Conservation (phyloP, 2,329 filamentous ascomycete genomes). For the Leptographium wingfieldii region DNA sequence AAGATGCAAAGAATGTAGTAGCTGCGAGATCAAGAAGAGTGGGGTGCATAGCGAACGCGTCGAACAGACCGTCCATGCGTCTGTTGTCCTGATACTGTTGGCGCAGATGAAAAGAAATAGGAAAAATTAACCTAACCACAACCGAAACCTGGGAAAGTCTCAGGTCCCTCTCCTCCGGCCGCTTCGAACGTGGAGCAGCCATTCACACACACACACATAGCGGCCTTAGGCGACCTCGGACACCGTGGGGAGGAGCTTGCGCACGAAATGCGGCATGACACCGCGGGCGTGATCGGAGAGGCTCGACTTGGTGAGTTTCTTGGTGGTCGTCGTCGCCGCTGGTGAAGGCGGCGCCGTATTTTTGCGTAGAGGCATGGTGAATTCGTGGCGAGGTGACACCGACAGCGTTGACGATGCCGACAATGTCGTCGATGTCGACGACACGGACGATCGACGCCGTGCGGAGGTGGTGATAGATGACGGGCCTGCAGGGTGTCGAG, state of each 20-base stretch:
- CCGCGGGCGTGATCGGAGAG: constrained; percentile 22
- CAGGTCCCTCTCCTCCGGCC: not conserved
- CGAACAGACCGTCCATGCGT: not conserved
- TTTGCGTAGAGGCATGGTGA: not conserved
- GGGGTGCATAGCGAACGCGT: not conserved
- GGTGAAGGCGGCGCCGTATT: not conserved
- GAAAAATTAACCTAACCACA: not conserved
- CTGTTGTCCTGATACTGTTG: not conserved
- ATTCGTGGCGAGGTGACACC: constrained; percentile 19
- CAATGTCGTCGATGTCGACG: constrained; percentile 19
- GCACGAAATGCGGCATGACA: constrained; percentile 23
- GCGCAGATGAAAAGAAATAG: not conserved
- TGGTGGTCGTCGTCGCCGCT: not conserved
- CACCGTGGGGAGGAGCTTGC: constrained; percentile 24
- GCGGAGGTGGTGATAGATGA: constrained; percentile 35
- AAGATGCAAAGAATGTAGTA: not conserved
- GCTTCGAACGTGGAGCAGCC: not conserved
- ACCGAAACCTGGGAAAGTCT: not conserved
- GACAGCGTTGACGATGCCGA: constrained; percentile 15
- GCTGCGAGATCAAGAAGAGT: not conserved
- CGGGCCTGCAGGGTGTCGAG: constrained; percentile 46
- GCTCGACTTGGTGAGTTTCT: constrained; percentile 20
- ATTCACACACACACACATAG: not conserved
- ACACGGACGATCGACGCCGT: constrained; percentile 16
- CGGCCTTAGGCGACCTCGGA: constrained; percentile 5